Evolutionary conservation across 257 asterid species (phyloP), one percentile per base, ranked within the genome.

Genomic region (Jacaranda copaia): DNA sequence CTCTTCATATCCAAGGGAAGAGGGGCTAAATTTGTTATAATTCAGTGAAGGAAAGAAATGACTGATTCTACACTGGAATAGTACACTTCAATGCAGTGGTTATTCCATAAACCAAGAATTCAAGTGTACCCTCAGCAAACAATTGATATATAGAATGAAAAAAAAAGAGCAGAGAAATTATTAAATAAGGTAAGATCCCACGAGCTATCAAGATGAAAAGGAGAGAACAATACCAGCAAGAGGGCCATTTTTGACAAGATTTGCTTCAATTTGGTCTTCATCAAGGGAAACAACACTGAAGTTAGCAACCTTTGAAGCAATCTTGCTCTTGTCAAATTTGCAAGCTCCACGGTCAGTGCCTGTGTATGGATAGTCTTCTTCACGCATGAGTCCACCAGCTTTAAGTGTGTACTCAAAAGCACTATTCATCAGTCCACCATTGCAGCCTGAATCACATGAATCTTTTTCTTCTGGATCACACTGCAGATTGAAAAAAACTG

Each of bases 181-280:
- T 20, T 56, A 25, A 25, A 71, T 2, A 7, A 1, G 25, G 2
- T 3, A 51, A 36, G 7, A 52, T 8, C 60, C 8, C 13, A 64
- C n/a, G n/a, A 9, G 52, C 46, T 49, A 39, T 39, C 45, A 18
- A 9, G 67, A 45, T 19, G 25, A 35, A 15, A 45, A 8, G 42
- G 75, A 72, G 65, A 73, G 76, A 65, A 14, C 5, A 80, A 46
- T 81, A 93, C 98, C 97, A 70, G 98, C 98, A 75, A 93, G 97
- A 57, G 98, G 98, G 49, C 97, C 97, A 71, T 88, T 89, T 79
- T 91, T 90, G 63, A 91, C 97, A 60, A 93, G 93, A 79, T 93
- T 93, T 36, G 98, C 98, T 62, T 97, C 96, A 71, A 91, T 91
- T 84, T 93, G 98, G 7, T 90, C 93, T 79, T 93, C 98, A 25